A percentile compares a stretch with the other conserved stretches of the same genome.
Conservation (phyloP, 352 stramenopile genomes). For the Pythium pyrilobum region DNA sequence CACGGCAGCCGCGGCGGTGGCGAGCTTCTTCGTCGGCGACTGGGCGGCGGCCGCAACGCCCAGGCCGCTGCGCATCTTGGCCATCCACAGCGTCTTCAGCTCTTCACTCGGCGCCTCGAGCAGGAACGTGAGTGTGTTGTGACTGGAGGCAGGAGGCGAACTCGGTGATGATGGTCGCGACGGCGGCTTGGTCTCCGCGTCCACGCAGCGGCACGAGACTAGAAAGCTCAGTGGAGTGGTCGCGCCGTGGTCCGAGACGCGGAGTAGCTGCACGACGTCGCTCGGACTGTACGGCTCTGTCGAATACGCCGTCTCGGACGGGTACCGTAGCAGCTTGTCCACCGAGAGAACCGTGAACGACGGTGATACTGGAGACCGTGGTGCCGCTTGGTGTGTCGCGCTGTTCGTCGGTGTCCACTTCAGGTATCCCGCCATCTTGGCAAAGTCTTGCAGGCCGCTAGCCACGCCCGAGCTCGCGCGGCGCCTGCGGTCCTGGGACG, state of each 20-base stretch:
- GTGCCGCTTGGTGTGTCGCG: neutral
- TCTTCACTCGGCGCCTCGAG: constrained; percentile 34
- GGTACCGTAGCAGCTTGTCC: constrained; percentile 48
- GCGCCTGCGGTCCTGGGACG: neutral
- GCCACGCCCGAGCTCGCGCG: constrained; percentile 20
- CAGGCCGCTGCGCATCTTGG: constrained; percentile 40
- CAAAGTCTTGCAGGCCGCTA: constrained; percentile 38
- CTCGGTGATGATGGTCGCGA: constrained; percentile 1
- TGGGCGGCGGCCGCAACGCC: constrained; percentile 14
- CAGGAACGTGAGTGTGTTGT: constrained; percentile 12
- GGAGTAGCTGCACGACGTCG: constrained; percentile 32
- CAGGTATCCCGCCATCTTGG: constrained; percentile 35
- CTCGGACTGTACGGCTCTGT: constrained; percentile 31
- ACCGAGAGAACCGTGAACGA: constrained; percentile 44
- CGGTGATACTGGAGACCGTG: neutral
- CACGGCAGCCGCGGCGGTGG: no score
- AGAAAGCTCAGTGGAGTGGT: neutral
- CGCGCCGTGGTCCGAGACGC: neutral
- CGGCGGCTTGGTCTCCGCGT: neutral
- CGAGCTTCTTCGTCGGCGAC: neutral
- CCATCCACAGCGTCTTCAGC: constrained; percentile 50
- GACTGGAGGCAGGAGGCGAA: neutral
- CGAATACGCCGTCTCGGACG: constrained; percentile 33
- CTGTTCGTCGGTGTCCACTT: constrained; percentile 19
- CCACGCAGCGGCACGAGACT: neutral